phyloP scores from a whole-genome alignment of 768 basidiomycete species.

The Rhizopogon vinicolor region DNA sequence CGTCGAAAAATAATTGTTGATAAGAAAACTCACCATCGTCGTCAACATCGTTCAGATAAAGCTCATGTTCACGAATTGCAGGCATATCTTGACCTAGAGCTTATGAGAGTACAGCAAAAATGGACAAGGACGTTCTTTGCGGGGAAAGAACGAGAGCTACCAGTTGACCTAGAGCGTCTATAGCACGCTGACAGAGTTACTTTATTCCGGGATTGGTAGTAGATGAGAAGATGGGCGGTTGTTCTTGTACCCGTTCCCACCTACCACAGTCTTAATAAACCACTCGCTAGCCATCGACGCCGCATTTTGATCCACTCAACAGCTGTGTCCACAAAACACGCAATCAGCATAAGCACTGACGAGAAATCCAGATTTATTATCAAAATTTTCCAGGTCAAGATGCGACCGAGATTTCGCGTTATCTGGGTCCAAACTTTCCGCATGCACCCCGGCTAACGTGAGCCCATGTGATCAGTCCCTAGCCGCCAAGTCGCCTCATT shows the following conservation, averaged over 20 bases:
- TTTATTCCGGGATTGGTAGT: constrained; percentile 32
- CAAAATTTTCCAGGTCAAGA: neutral
- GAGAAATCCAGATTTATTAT: constrained; percentile 5
- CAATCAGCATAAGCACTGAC: constrained; percentile 5
- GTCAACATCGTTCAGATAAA: constrained; percentile 22
- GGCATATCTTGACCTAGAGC: constrained; percentile 15
- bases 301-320: neutral
- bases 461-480: constrained; percentile 9
- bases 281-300: neutral
- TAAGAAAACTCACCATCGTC: constrained; percentile 29
- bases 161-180: constrained; percentile 21
- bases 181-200: constrained; percentile 21
- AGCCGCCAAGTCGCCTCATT: constrained; percentile 14
- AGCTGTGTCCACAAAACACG: constrained; percentile 2
- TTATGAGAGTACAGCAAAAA: neutral
- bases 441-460: neutral
- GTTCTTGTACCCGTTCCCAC: constrained; percentile 26
- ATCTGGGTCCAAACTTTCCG: constrained; percentile 3
- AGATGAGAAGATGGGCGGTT: constrained; percentile 24
- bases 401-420: neutral
- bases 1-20: neutral
- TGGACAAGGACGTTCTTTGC: neutral
- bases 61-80: constrained; percentile 23
- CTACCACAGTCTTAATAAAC: constrained; percentile 1
- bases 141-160: neutral